A percentile compares a stretch with the other conserved stretches of the same genome.
These are phyloP conservation scores for Pseudonectria buxi DNA, from an alignment of 2,329 filamentous ascomycete genomes.

Conservation along the genomic window DNA sequence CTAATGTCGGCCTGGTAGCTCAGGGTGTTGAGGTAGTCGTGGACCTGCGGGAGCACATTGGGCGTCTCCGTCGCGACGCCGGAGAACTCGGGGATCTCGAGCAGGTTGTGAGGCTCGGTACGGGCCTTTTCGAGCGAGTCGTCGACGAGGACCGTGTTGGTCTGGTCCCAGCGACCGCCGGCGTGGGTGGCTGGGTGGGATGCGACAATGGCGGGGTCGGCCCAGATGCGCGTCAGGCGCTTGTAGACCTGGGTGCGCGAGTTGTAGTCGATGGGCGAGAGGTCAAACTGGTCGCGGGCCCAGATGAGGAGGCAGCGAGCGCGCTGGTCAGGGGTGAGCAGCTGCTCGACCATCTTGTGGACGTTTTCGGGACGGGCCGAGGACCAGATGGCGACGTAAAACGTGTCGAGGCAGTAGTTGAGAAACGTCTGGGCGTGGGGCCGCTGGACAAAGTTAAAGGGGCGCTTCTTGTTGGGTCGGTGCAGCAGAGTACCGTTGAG, in stretches of 20 bases:
- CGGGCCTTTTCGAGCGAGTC: constrained; percentile 75
- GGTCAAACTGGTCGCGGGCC: constrained; percentile 69
- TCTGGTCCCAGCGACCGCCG: constrained; percentile 61
- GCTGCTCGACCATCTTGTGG: constrained; percentile 53
- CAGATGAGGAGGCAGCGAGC: constrained; percentile 61
- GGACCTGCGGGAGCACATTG: constrained; percentile 49
- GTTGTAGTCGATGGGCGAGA: constrained; percentile 58
- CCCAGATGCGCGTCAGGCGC: constrained; percentile 68
- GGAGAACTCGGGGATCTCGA: constrained; percentile 73
- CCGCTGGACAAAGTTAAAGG: constrained; percentile 54
- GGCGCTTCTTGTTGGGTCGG: constrained; percentile 49
- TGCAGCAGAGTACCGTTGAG: constrained; percentile 85
- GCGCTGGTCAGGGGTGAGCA: constrained; percentile 52
- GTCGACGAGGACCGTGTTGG: constrained; percentile 85
- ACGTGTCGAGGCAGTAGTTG: constrained; percentile 63
- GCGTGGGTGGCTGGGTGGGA: constrained; percentile 36
- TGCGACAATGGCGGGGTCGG: constrained; percentile 33
- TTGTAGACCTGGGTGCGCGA: constrained; percentile 84
- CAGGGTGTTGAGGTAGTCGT: constrained; percentile 54
- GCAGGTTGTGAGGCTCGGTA: constrained; percentile 75
- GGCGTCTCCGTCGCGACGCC: constrained; percentile 35
- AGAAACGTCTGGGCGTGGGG: constrained; percentile 66
- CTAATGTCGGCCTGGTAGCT: constrained; percentile 54
- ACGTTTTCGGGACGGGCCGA: constrained; percentile 74
- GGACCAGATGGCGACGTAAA: constrained; percentile 85